These are phyloP conservation scores for Hydrangea macrophylla DNA, from an alignment of 148 eudicot genomes.

Conservation along the genomic window DNA sequence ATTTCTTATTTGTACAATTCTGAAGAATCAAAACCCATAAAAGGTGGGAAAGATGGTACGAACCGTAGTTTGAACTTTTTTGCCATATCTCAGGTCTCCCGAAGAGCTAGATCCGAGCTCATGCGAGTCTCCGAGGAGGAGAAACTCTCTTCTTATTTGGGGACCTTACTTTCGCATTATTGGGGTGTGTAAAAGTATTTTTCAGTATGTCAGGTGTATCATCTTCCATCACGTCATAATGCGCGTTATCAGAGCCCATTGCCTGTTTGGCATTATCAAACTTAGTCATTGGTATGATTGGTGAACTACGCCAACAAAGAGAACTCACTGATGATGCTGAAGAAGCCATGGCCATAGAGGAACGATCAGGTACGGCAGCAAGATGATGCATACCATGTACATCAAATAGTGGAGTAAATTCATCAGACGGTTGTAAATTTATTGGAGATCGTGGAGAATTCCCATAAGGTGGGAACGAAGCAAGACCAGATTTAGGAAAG, in stretches of 20 bases:
- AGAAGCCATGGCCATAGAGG: slow-evolving; percentile 9
- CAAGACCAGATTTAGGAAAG: slow-evolving; percentile 26
- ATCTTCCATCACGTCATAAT: slow-evolving; percentile 31
- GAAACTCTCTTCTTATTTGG: slow-evolving; percentile 81
- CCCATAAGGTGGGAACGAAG: slow-evolving; percentile 23
- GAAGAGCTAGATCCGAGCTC: slow-evolving; percentile 34
- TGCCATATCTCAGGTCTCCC: slow-evolving; percentile 40
- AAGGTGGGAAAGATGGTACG: slow-evolving; percentile 49
- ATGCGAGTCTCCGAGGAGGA: slow-evolving; percentile 46
- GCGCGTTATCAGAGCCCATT: slow-evolving; percentile 26
- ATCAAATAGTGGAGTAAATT: slow-evolving; percentile 19
- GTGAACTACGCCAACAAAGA: slow-evolving; percentile 42
- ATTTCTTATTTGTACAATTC: too few relatives aligned
- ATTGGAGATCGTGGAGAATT: slow-evolving; percentile 26
- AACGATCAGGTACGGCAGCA: slow-evolving; percentile 19
- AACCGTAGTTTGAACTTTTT: slow-evolving; percentile 51
- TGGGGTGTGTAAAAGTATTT: slow-evolving; percentile 32
- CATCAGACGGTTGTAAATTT: too few relatives aligned
- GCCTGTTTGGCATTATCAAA: slow-evolving; percentile 27
- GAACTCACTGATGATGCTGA: slow-evolving; percentile 27
- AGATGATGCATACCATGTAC: slow-evolving; percentile 22
- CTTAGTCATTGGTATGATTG: slow-evolving; percentile 38
- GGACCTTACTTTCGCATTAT: slow-evolving; percentile 56
- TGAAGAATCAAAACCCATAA: too few relatives aligned
- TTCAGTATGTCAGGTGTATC: slow-evolving; percentile 64